phyloP scores from a whole-genome alignment of 495 filamentous ascomycete genomes.

The Annulohypoxylon bovei region DNA sequence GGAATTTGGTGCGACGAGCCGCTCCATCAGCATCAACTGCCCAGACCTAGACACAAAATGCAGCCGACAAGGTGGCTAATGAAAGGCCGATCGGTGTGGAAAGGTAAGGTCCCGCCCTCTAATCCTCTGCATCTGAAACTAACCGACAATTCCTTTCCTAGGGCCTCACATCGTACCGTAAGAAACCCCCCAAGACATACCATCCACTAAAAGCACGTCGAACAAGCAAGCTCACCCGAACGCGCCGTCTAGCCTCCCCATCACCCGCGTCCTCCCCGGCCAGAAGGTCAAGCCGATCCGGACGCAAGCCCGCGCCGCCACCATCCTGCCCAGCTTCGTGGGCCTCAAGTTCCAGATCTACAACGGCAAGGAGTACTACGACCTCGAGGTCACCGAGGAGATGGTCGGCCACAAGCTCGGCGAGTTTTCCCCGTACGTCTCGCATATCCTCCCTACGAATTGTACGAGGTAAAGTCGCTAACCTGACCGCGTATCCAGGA shows the following conservation, averaged over 20 bases:
- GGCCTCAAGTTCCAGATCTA: conserved; percentile 92
- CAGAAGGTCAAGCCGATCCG: conserved; percentile 75
- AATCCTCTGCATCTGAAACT: neutral
- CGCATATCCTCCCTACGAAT: neutral
- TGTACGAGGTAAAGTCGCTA: neutral
- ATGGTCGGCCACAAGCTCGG: conserved; percentile 99
- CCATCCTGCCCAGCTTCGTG: conserved; percentile 96
- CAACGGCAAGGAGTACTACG: conserved; percentile 93
- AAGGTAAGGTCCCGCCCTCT: conserved; percentile 51
- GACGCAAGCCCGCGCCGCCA: conserved; percentile 89
- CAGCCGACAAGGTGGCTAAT: conserved; percentile 62
- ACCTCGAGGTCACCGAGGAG: conserved; percentile 90
- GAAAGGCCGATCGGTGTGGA: conserved; percentile 66
- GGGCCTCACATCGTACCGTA: conserved; percentile 80
- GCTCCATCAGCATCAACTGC: conserved; percentile 14
- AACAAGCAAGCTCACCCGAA: conserved; percentile 9
- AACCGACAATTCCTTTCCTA: conserved; percentile 43
- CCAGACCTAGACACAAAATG: conserved; percentile 54
- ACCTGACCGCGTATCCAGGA: conserved; percentile 62
- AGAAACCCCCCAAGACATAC: conserved; percentile 42
- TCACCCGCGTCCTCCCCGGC: conserved; percentile 69
- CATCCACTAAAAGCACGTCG: neutral
- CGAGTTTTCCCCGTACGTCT: conserved; percentile 88
- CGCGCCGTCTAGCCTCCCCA: conserved; percentile 63
- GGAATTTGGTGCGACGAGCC: conserved; percentile 31